Percentiles rank a stretch among this genome's conserved stretches.
phyloP scores from a whole-genome alignment of 768 basidiomycete genomes.

The Lentinula lateritia region DNA sequence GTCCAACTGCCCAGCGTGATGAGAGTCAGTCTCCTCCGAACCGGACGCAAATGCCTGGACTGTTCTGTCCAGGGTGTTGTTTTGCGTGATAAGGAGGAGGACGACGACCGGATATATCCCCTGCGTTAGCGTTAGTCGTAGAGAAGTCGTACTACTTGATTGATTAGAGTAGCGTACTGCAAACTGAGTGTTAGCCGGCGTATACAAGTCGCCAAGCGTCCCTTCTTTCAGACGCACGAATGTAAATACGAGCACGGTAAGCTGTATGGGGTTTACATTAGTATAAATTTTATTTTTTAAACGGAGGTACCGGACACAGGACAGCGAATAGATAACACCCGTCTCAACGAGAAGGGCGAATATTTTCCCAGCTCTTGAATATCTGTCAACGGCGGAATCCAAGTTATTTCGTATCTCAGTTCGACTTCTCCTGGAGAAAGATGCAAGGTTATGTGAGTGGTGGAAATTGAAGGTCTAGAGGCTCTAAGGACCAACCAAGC shows the following conservation, averaged over 20 bases:
- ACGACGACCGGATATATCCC: conserved; percentile 10
- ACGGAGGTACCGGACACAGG: neutral
- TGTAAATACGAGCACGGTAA: conserved; percentile 5
- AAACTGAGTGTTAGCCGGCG: conserved; percentile 11
- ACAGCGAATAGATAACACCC: neutral
- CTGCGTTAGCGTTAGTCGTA: neutral
- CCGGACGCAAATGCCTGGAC: neutral
- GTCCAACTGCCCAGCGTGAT: neutral
- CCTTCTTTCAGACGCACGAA: conserved; percentile 9
- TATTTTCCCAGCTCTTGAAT: neutral
- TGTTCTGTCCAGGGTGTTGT: neutral
- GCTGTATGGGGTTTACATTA: neutral
- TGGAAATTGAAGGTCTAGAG: no score
- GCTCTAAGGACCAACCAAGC: conserved; percentile 5
- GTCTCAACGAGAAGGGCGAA: neutral
- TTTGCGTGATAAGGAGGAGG: conserved; percentile 3
- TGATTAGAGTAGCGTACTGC: conserved; percentile 6
- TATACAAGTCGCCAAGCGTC: conserved; percentile 13
- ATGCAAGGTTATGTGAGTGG: no score
- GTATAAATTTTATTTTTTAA: no score
- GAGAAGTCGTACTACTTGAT: neutral
- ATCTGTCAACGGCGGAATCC: neutral
- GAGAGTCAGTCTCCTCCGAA: neutral
- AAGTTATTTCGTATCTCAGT: neutral
- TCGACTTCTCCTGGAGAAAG: neutral